Evolutionary conservation across 257 asterid genomes (phyloP).

Genomic region (Cordia subcordata): DNA sequence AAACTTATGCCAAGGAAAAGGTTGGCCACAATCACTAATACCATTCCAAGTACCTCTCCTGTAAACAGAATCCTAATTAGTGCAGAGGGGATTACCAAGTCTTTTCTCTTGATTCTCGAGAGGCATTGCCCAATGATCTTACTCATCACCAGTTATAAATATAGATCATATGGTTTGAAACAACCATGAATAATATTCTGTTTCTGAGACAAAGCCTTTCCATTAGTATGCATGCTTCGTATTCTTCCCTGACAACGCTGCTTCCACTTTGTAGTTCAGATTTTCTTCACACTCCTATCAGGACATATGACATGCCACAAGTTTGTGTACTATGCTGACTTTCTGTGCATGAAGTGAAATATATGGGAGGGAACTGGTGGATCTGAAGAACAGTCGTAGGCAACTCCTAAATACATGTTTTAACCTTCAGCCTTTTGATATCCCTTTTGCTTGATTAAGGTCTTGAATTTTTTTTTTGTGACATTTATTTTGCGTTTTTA

Average conservation of each 20-base stretch:
- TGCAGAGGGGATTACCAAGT: too few species aligned
- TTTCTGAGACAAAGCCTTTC: too few species aligned
- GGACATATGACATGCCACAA: constrained; percentile 17
- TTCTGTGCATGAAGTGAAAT: constrained; percentile 63
- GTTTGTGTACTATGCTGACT: constrained; percentile 18
- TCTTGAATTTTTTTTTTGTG: constrained; percentile 1
- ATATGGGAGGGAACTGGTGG: constrained; percentile 90
- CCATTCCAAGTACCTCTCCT: too few species aligned
- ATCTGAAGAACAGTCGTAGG: constrained; percentile 80
- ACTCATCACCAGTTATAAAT: not conserved
- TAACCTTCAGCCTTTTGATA: not conserved
- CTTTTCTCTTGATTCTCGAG: constrained; percentile 11
- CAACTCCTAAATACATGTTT: constrained; percentile 49
- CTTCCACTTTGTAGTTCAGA: constrained; percentile 1
- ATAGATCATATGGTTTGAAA: too few species aligned
- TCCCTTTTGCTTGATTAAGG: not conserved
- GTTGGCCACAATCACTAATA: too few species aligned
- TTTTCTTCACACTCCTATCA: not conserved
- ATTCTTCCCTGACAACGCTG: not conserved
- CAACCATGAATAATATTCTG: too few species aligned
- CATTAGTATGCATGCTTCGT: not conserved
- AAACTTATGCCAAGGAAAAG: too few species aligned
- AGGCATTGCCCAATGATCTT: too few species aligned
- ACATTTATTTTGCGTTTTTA: constrained; percentile 21
- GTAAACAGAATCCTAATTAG: too few species aligned